Base-by-base conservation (phyloP, 148 eudicot species). In the Bassia scoparia region DNA sequence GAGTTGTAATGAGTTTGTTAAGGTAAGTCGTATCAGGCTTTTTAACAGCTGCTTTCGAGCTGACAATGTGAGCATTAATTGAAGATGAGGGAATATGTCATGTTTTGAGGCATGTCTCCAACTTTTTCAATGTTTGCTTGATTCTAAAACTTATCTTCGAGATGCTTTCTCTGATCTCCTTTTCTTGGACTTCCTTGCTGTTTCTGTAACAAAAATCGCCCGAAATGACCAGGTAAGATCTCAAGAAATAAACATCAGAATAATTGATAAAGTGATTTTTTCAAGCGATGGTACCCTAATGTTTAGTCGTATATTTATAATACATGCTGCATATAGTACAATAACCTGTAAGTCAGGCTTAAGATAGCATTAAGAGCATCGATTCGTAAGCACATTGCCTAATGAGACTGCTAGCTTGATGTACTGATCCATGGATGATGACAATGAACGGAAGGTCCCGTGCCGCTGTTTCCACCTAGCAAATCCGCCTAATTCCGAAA, bases 371-470 rank as follows among this genome's bases (percentile, higher is more conserved):
- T 82, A 5, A 88, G 84, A 30, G 86, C 85, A 38, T 88, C 84
- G 66, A 86, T 79, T 7, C 69, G 79, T 80, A 87, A 37, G 93
- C 93, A 68, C 88, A 90, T 69, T 75, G 75, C 33, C 89, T 85
- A 12, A 77, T 68, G 1, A 70, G 68, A n/a, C 61, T 43, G 86
- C 89, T 61, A 90, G 65, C 41, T 74, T 80, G 13, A 77, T 71
- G 72, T 92, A 89, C 24, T 89, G 89, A 7, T 79, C 97, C 97
- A 92, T 50, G 96, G 96, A 79, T 92, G 92, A 2, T 85, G 69
- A 49, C 77, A 85, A 43, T 81, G 74, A 63, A 88, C n/a, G n/a
- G n/a, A 84, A n/a, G 71, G 44, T 5, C 90, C 90, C 90, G 70
- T 92, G 89, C 0, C 89, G 41, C 0, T 89, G 90, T 63, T 90